Base-by-base conservation (phyloP, 805 yeast species). In the Wickerhamomyces ciferrii region DNA sequence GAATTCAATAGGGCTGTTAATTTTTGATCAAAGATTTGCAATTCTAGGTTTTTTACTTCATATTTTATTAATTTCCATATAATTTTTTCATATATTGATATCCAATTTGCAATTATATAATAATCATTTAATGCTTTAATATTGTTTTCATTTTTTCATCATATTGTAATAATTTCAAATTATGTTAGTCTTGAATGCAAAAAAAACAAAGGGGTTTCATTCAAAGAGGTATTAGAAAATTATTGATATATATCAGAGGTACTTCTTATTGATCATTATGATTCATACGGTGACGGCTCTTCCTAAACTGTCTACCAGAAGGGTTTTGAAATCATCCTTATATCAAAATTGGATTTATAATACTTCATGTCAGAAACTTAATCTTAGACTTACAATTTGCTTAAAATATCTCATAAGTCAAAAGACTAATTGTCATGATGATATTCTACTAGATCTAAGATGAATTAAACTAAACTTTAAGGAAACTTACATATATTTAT, bases 241-340 rank as follows among this genome's bases (percentile, higher is more conserved):
- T 10, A 34, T 31, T 19, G 15, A 39, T 8, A 15, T 13, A 20
- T 13, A 27, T 18, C 23, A 18, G 34, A 39, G 42, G 43, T 15
- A 36, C 39, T 5, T 21, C 47, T 14, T 27, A 37, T 18, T 8
- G 48, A 46, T 21, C 49, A 51, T 7, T 36, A 17, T 23, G 32
- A 32, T 21, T 50, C 41, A 20, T 50, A 53, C 42, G 55, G 48
- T 40, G 58, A 53, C 31, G 31, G 31, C 31, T 27, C 31, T 27
- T 27, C 31, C 31, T 27, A 27, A 27, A 27, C 31, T 27, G 31
- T 27, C 31, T 27, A 27, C 31, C 31, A 27, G 31, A 27, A 27
- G 31, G 11, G 31, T 8, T 27, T 27, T 27, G 4, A 27, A 27
- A 8, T 27, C 31, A 27, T 27, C 31, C 31, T 27, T 27, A 23